Evolutionary conservation across 2,329 filamentous ascomycete species (phyloP).

Genomic region (Aspergillus melleus): DNA sequence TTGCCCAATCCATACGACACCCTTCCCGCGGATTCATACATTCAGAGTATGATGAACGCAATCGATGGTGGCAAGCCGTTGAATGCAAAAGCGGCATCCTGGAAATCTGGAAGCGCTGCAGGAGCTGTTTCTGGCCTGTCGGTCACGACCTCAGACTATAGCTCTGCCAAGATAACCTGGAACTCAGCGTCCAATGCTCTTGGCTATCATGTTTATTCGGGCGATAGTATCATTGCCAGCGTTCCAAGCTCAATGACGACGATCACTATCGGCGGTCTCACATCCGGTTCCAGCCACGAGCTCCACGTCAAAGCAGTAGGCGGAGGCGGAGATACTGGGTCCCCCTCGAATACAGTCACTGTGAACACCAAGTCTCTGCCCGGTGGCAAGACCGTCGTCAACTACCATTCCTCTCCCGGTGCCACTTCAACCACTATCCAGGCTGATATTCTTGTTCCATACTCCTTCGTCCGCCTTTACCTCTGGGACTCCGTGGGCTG

Average conservation of each 20-base stretch:
- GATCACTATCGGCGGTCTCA: conserved; percentile 15
- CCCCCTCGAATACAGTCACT: conserved; percentile 6
- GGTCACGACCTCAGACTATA: conserved; percentile 15
- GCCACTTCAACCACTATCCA: conserved; percentile 6
- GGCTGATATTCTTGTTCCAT: conserved; percentile 19
- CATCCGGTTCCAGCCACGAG: conserved; percentile 6
- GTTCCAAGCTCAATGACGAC: conserved; percentile 14
- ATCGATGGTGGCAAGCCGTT: conserved; percentile 12
- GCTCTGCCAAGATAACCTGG: conserved; percentile 16
- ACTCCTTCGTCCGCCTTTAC: conserved; percentile 18
- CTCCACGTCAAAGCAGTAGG: conserved; percentile 14
- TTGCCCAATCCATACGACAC: conserved; percentile 20
- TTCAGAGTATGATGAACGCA: conserved; percentile 15
- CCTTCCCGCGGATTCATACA: conserved; percentile 18
- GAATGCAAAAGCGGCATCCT: conserved; percentile 4
- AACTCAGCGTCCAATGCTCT: conserved; percentile 11
- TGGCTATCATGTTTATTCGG: conserved; percentile 14
- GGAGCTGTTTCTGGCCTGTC: conserved; percentile 9
- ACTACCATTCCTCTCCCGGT: conserved; percentile 11
- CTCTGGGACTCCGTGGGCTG: conserved; percentile 13
- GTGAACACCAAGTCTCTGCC: conserved; percentile 11
- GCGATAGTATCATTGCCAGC: conserved; percentile 8
- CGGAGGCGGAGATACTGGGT: conserved; percentile 2
- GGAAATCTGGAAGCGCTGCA: conserved; percentile 3
- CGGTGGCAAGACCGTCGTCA: conserved; percentile 7